Evolutionary conservation across 1,139 yeast genomes (phyloP).

Genomic region (Meyerozyma athensensis): DNA sequence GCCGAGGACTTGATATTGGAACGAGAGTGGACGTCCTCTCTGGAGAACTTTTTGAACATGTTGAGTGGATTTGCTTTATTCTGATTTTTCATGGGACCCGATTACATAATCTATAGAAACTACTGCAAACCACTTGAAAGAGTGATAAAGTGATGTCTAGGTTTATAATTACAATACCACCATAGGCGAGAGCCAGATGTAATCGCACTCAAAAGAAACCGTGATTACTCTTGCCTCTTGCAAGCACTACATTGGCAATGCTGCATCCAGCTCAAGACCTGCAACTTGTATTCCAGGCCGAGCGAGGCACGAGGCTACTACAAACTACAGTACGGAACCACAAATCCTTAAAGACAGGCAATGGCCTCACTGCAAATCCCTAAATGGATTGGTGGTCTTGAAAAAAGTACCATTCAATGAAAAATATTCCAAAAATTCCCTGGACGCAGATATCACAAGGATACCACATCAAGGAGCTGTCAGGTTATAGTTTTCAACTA

Average conservation of each 20-base stretch:
- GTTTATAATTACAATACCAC: slow-evolving; percentile 69
- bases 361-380: slow-evolving; percentile 23
- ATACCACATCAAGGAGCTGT: slow-evolving; percentile 77
- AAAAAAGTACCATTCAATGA: slow-evolving; percentile 6
- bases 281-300: slow-evolving; percentile 35
- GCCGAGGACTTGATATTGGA: slow-evolving; percentile 91
- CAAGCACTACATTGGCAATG: slow-evolving; percentile 12
- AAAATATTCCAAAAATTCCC: slow-evolving; percentile 74
- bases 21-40: slow-evolving; percentile 84
- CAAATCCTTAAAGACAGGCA: slow-evolving; percentile 9
- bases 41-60: slow-evolving; percentile 69
- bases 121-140: no score
- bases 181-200: slow-evolving; percentile 51
- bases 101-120: slow-evolving; percentile 2
- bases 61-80: background rate
- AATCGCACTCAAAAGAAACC: slow-evolving; percentile 76
- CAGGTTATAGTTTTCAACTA: slow-evolving; percentile 99
- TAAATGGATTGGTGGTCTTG: slow-evolving; percentile 5
- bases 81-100: background rate
- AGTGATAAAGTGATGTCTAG: slow-evolving; percentile 38
- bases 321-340: background rate
- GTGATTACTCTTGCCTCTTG: slow-evolving; percentile 57
- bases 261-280: slow-evolving; percentile 55
- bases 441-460: slow-evolving; percentile 41
- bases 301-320: slow-evolving; percentile 69